A percentile compares a stretch with the other conserved stretches of the same genome.
Conservation (phyloP, 148 eudicot species). For the Fagopyrum tataricum region DNA sequence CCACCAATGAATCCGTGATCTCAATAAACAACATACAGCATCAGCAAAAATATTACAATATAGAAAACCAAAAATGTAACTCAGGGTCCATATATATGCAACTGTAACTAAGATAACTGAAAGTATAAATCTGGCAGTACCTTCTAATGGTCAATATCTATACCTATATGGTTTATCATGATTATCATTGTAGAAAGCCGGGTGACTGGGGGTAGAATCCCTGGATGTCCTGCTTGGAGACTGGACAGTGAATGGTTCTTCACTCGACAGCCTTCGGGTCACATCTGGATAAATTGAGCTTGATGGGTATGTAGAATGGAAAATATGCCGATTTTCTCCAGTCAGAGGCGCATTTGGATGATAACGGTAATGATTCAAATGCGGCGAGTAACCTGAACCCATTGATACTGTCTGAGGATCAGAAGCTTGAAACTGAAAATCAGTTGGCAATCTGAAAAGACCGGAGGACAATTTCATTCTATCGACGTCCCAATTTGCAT, state of each 20-base stretch:
- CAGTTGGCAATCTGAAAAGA: slow-evolving; percentile 70
- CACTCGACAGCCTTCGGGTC: slow-evolving; percentile 18
- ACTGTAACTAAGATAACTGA: not conserved
- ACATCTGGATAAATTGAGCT: slow-evolving; percentile 16
- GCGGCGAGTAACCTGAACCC: slow-evolving; percentile 18
- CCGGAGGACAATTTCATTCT: slow-evolving; percentile 36
- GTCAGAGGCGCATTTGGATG: slow-evolving; percentile 12
- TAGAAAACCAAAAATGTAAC: not conserved
- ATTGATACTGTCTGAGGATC: slow-evolving; percentile 22
- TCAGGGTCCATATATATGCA: not conserved
- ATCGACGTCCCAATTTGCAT: slow-evolving; percentile 10
- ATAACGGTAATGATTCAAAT: slow-evolving; percentile 19
- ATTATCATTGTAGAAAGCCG: slow-evolving; percentile 19
- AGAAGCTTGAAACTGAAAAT: slow-evolving; percentile 33
- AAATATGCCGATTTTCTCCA: slow-evolving; percentile 14
- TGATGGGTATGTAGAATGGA: not conserved
- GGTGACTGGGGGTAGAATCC: slow-evolving; percentile 19
- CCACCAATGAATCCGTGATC: not conserved
- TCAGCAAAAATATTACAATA: not conserved
- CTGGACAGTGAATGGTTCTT: not conserved
- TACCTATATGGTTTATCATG: slow-evolving; percentile 29
- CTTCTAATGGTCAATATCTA: slow-evolving; percentile 15
- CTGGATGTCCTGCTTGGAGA: slow-evolving; percentile 20
- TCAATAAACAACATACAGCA: not conserved
- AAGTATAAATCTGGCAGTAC: too few species aligned